Conservation (phyloP, 805 yeast genomes). For the Candida schatavii region DNA sequence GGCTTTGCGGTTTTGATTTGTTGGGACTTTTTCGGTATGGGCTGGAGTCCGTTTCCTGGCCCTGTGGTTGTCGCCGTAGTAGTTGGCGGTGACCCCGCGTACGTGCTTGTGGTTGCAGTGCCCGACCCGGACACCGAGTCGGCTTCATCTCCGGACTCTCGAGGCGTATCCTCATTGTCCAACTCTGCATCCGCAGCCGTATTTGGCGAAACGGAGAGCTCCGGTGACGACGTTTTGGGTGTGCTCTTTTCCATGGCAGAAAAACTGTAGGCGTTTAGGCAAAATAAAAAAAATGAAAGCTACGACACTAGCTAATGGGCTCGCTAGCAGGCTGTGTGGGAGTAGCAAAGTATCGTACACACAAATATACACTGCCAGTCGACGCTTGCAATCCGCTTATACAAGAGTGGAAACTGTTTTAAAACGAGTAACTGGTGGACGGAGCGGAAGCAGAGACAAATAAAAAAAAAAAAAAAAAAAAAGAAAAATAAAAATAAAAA, state of each 20-base stretch:
- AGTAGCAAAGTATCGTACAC: no score
- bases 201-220: no score
- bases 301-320: no score
- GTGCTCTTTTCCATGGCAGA: neutral
- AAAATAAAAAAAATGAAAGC: no score
- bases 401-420: neutral
- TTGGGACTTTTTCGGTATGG: constrained; percentile 84
- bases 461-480: neutral
- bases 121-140: neutral
- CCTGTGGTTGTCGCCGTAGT: constrained; percentile 1
- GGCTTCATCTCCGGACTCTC: neutral
- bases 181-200: no score
- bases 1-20: constrained; percentile 89
- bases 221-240: neutral
- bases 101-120: neutral
- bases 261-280: no score
- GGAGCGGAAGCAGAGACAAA: neutral
- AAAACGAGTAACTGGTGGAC: neutral
- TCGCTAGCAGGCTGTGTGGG: no score
- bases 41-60: constrained; percentile 37
- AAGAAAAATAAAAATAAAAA: neutral
- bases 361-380: no score
- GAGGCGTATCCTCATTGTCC: no score
- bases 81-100: neutral
- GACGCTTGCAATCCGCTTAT: neutral